Conservation (phyloP, 2,329 filamentous ascomycete species). For the Ceratocystis alfenasii region DNA sequence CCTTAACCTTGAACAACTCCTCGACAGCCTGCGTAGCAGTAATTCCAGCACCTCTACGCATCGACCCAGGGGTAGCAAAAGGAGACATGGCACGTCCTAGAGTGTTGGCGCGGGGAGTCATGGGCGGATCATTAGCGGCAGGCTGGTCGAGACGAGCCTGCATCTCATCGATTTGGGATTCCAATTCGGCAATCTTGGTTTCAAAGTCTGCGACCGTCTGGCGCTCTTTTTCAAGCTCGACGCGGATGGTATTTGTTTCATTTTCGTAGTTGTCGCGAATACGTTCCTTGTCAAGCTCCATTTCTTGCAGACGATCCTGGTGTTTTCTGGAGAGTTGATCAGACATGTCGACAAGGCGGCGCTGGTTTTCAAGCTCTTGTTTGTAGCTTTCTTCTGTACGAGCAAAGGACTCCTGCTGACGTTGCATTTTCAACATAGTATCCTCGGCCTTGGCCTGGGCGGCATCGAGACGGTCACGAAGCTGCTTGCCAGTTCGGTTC, state of each 20-base stretch:
- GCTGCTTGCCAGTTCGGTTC: conserved; percentile 64
- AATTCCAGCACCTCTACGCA: conserved; percentile 43
- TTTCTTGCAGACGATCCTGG: conserved; percentile 55
- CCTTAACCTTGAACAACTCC: conserved; percentile 55
- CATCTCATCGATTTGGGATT: conserved; percentile 43
- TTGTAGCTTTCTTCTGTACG: conserved; percentile 77
- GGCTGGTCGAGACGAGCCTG: conserved; percentile 37
- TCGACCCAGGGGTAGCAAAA: conserved; percentile 48
- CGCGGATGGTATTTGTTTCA: conserved; percentile 42
- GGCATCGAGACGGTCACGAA: conserved; percentile 71
- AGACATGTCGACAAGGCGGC: conserved; percentile 70
- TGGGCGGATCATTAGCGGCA: conserved; percentile 36
- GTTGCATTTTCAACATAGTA: conserved; percentile 66
- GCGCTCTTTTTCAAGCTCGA: conserved; percentile 45
- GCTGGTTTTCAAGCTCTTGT: conserved; percentile 70
- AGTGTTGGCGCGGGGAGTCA: conserved; percentile 51
- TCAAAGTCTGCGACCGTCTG: conserved; percentile 37
- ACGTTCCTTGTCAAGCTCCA: conserved; percentile 50
- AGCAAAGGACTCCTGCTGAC: conserved; percentile 70
- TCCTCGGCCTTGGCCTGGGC: conserved; percentile 81
- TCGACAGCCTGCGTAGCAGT: conserved; percentile 53
- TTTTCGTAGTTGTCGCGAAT: conserved; percentile 55
- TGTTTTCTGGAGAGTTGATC: conserved; percentile 63
- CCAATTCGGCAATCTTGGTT: conserved; percentile 39
- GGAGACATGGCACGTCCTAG: conserved; percentile 45